Evolutionary conservation across 108 stramenopile species (phyloP).

Genomic region (Cyclotella kingstonii): DNA sequence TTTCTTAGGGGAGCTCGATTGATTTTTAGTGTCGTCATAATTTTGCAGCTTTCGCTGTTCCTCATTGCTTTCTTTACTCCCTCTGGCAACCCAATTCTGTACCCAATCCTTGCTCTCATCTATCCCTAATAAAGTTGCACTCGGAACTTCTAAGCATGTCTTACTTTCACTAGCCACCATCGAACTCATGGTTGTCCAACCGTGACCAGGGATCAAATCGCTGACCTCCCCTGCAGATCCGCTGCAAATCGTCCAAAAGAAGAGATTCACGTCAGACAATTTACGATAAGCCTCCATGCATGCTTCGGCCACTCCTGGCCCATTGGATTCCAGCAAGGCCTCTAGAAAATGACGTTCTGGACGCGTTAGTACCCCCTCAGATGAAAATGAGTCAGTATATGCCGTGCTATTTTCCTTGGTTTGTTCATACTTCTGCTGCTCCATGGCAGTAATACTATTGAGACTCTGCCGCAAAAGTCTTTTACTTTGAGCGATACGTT

Average conservation of each 20-base stretch:
- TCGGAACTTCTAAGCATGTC: too few species aligned
- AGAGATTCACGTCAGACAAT: conserved; percentile 27
- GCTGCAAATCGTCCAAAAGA: conserved; percentile 20
- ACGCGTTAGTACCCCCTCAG: conserved; percentile 3
- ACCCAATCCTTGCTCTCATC: too few species aligned
- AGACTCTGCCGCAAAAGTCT: too few species aligned
- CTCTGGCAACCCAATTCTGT: conserved; percentile 10
- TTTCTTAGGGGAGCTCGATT: background rate
- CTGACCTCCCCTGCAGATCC: conserved; percentile 18
- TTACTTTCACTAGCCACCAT: too few species aligned
- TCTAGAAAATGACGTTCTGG: conserved; percentile 30
- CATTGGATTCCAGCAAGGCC: conserved; percentile 14
- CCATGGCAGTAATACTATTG: too few species aligned
- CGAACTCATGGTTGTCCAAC: conserved; percentile 4
- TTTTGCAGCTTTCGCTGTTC: background rate
- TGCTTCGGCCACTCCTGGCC: conserved; percentile 21
- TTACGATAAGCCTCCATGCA: conserved; percentile 14
- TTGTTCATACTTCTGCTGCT: too few species aligned
- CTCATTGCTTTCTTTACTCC: background rate
- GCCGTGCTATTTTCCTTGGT: too few species aligned
- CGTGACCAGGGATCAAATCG: conserved; percentile 2
- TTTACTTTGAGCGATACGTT: too few species aligned
- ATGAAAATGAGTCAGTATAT: too few species aligned
- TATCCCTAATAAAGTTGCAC: background rate
- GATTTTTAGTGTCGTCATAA: background rate